Evolutionary conservation across 352 stramenopile genomes (phyloP), one percentile per base, ranked within the genome.

Genomic region (Globisporangium recalcitrans): DNA sequence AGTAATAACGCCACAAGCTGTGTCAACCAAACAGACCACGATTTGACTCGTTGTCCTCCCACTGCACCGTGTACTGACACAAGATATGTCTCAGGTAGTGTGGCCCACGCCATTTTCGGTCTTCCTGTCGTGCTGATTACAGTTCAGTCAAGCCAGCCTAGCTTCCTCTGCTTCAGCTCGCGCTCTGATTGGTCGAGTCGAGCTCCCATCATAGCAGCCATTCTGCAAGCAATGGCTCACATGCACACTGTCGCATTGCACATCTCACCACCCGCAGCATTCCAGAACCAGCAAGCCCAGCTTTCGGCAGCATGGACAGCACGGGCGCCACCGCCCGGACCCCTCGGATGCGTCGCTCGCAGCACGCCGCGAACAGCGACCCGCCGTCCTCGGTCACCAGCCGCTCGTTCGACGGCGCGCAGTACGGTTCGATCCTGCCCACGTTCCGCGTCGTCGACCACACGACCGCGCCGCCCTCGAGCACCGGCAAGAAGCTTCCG

Each of bases 311-410:
- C 14, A 94, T 94, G 85, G 82, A 94, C 74, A 91, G 80, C 75
- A 88, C 80, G 6, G 85, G 85, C 19, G 85, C 85, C 11, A 94
- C 80, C 22, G 81, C 77, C 21, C 76, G 83, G 53, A 94, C 85
- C 42, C 85, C 85, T 46, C 74, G 77, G 38, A 46, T 46, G 48
- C 78, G 75, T 31, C 77, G 74, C 26, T 73, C 70, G 44, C 44
- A 22, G 24, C 58, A 22, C 49, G 58, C 58, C 49, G 58, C 58
- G 36, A 68, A 53, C n/a, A 66, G 52, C 14, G 11, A 44, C 0
- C 11, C 47, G 1, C 65, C 72, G 21, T 83, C 74, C 9, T 58
- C 47, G 52, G 26, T 70, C 52, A 63, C 42, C 22, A 66, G 48
- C 38, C 72, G 72, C 55, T 72, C 70, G 21, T 80, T 72, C 44